Percentiles rank a stretch among this genome's conserved stretches.
Evolutionary conservation across 306 rosid species (phyloP).

Genomic region (Cyamopsis tetragonoloba): DNA sequence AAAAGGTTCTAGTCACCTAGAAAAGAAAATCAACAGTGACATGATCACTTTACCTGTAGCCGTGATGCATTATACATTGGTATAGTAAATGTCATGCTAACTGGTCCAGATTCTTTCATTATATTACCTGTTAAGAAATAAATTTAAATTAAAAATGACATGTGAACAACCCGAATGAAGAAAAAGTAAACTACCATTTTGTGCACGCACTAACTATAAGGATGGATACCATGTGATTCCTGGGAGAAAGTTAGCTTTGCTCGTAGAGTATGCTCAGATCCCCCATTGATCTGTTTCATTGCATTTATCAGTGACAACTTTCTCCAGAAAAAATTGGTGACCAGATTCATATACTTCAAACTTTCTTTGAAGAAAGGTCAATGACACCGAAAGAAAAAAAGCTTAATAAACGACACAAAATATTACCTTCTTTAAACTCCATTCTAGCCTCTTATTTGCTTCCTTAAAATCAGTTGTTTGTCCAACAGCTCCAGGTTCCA

Average conservation of each 20-base stretch:
- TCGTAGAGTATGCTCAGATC: constrained; percentile 74
- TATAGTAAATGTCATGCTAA: constrained; percentile 86
- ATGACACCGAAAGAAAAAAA: background rate
- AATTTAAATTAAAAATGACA: constrained; percentile 24
- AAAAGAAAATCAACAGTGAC: constrained; percentile 10
- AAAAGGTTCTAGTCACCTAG: background rate
- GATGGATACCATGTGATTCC: constrained; percentile 56
- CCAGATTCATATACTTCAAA: background rate
- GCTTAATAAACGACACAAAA: constrained; percentile 26
- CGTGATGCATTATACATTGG: constrained; percentile 76
- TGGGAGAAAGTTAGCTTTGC: constrained; percentile 79
- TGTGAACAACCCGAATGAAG: constrained; percentile 7
- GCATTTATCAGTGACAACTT: constrained; percentile 33
- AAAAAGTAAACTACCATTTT: background rate
- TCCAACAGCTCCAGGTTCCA: constrained; percentile 72
- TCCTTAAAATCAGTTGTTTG: constrained; percentile 80
- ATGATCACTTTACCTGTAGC: constrained; percentile 56
- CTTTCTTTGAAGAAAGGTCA: background rate
- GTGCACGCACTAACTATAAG: constrained; percentile 14
- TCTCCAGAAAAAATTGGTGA: constrained; percentile 4
- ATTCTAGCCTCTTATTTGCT: constrained; percentile 71
- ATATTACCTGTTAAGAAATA: constrained; percentile 52
- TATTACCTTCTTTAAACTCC: constrained; percentile 70
- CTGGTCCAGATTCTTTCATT: constrained; percentile 80
- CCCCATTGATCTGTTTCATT: constrained; percentile 63